phyloP scores from a whole-genome alignment of 2,329 filamentous ascomycete genomes.

The Pseudogymnoascus sp. region DNA sequence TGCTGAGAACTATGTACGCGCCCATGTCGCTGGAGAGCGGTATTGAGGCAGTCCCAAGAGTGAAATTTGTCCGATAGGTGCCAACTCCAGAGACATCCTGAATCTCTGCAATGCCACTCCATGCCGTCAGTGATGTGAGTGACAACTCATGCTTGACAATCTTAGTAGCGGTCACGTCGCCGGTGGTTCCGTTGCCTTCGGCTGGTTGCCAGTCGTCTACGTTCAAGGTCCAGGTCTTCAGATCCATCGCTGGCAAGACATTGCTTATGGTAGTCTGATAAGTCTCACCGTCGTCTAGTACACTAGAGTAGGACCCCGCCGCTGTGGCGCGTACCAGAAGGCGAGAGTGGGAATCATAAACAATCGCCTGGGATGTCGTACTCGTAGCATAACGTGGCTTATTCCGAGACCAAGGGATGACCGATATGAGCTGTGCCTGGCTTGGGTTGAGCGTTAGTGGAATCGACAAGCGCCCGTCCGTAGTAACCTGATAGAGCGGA shows the following conservation, averaged over 20 bases:
- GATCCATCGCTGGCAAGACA: background rate
- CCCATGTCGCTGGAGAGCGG: background rate
- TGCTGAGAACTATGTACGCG: background rate
- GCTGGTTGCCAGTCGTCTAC: constrained; percentile 9
- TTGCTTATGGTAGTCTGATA: background rate
- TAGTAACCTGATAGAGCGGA: background rate
- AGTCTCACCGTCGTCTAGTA: background rate
- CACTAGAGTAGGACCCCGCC: background rate
- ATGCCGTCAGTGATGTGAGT: background rate
- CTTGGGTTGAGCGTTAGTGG: constrained; percentile 7
- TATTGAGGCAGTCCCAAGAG: background rate
- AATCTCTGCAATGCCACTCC: constrained; percentile 3
- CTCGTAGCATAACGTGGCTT: background rate
- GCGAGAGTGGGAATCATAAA: background rate
- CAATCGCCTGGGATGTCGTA: background rate
- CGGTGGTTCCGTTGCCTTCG: background rate
- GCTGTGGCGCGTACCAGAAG: background rate
- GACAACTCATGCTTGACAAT: constrained; percentile 5
- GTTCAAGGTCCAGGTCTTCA: background rate
- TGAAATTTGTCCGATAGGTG: constrained; percentile 5
- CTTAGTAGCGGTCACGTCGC: background rate
- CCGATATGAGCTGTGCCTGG: background rate
- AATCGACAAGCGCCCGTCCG: constrained; percentile 4
- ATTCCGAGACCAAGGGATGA: background rate
- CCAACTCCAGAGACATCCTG: constrained; percentile 6